These are phyloP conservation scores for Boletus rufocinnamomeus DNA, from an alignment of 768 basidiomycete genomes.

Conservation along the genomic window DNA sequence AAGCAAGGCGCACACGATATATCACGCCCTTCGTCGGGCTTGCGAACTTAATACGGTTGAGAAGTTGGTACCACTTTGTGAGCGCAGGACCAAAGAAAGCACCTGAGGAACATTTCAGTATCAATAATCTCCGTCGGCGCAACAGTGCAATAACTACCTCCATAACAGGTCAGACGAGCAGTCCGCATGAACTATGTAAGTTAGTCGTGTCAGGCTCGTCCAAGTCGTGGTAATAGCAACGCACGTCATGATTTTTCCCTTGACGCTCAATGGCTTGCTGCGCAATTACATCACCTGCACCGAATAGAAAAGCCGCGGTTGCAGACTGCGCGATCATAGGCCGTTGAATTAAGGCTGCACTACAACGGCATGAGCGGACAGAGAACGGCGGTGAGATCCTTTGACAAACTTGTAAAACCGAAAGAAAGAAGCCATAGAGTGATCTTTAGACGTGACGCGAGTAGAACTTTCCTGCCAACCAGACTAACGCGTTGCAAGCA, in stretches of 20 bases:
- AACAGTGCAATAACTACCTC: slow-evolving; percentile 46
- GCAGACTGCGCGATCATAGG: slow-evolving; percentile 62
- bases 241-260: slow-evolving; percentile 75
- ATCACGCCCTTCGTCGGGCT: slow-evolving; percentile 58
- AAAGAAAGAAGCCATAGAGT: slow-evolving; percentile 46
- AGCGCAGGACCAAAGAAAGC: slow-evolving; percentile 78
- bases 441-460: neutral
- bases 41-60: slow-evolving; percentile 70
- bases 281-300: slow-evolving; percentile 77
- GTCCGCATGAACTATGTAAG: slow-evolving; percentile 54
- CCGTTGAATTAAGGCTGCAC: slow-evolving; percentile 58
- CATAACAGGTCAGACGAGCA: slow-evolving; percentile 68
- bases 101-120: slow-evolving; percentile 37
- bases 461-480: neutral
- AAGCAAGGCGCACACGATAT: slow-evolving; percentile 52
- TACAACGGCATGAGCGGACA: slow-evolving; percentile 30
- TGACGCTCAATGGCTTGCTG: slow-evolving; percentile 81
- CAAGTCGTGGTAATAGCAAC: slow-evolving; percentile 23
- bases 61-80: slow-evolving; percentile 78
- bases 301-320: slow-evolving; percentile 69
- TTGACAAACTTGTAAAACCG: slow-evolving; percentile 44
- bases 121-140: neutral
- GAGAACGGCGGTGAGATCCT: neutral
- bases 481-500: neutral
- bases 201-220: slow-evolving; percentile 1